Evolutionary conservation across 2,329 filamentous ascomycete genomes (phyloP), one percentile per base, ranked within the genome.

Genomic region (Neurospora sp.): DNA sequence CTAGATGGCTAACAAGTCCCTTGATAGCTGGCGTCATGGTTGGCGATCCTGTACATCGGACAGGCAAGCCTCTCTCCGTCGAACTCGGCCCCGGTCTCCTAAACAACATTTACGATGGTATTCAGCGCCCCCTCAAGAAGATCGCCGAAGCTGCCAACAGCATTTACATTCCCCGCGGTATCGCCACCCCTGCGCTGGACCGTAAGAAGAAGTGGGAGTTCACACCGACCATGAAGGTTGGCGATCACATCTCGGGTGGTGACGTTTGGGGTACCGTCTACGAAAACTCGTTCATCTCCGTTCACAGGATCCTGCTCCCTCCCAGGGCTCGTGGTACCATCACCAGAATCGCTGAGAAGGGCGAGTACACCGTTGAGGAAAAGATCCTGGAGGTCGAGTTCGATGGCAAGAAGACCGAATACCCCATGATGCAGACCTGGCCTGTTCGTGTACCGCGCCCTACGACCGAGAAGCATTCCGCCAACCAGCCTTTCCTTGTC

Each of bases 51-150:
- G 96, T 99, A 75, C 78, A 84, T 72, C 89, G 95, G 78, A 97
- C 95, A 70, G 92, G 93, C 81, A 97, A 98, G 87, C 96, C 96
- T 73, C 86, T 99, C 69, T 97, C 96, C 70, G 96, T 99, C 82
- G 96, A 99, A 82, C 91, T 99, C 66, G 96, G 96, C 67, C 96
- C 96, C 73, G 96, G 96, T 80, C 85, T 99, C 81, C 93, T 99
- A 88, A 95, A 98, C 84, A 97, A 96, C 75, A 99, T 99, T 81
- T 99, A 98, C 86, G 96, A 99, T 81, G 96, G 96, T 84, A 99
- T 99, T 78, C 96, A 99, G 82, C 91, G 96, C 79, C 96, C 96
- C 67, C 89, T 99, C 76, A 91, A 91, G 82, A 89, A 88, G 75
- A 99, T 99, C 77, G 85, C 92, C 75, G 84, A 90, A 52, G 82